phyloP scores from a whole-genome alignment of 768 basidiomycete genomes.

The Sporobolomyces pararoseus region DNA sequence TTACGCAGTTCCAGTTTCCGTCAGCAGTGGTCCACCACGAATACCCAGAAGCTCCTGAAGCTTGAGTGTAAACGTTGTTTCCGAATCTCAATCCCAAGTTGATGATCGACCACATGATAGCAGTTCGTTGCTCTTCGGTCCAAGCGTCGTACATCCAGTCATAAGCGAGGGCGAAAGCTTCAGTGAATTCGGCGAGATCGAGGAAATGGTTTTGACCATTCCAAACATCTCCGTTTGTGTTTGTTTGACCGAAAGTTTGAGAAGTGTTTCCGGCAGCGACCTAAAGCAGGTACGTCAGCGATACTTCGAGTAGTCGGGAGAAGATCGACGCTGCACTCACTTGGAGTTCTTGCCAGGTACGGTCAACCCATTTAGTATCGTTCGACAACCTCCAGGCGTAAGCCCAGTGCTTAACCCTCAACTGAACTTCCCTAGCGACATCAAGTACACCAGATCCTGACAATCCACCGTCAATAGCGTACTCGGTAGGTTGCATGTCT shows the following conservation, averaged over 20 bases:
- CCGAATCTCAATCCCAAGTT: constrained; percentile 62
- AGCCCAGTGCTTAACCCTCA: constrained; percentile 76
- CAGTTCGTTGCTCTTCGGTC: constrained; percentile 65
- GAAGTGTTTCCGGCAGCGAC: constrained; percentile 72
- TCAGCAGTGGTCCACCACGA: constrained; percentile 43
- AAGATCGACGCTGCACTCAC: constrained; percentile 55
- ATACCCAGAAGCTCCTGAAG: constrained; percentile 15
- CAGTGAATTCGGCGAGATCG: constrained; percentile 78
- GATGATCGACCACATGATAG: constrained; percentile 69
- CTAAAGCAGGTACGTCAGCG: constrained; percentile 49
- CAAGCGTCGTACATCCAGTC: constrained; percentile 91
- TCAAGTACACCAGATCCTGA: constrained; percentile 80
- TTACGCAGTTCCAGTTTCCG: constrained; percentile 94
- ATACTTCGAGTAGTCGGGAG: not conserved
- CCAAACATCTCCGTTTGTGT: constrained; percentile 60
- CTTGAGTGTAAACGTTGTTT: constrained; percentile 27
- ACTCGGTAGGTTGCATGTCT: constrained; percentile 57
- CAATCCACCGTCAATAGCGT: constrained; percentile 67
- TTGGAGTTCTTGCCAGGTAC: constrained; percentile 74
- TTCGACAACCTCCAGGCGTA: constrained; percentile 89
- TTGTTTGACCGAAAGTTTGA: constrained; percentile 60
- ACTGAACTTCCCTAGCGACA: constrained; percentile 79
- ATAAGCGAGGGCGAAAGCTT: constrained; percentile 86
- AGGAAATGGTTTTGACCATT: constrained; percentile 80
- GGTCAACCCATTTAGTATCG: constrained; percentile 84